Evolutionary conservation across 441 rosid species (phyloP).

Genomic region (Bocquillonia castaneifolia): DNA sequence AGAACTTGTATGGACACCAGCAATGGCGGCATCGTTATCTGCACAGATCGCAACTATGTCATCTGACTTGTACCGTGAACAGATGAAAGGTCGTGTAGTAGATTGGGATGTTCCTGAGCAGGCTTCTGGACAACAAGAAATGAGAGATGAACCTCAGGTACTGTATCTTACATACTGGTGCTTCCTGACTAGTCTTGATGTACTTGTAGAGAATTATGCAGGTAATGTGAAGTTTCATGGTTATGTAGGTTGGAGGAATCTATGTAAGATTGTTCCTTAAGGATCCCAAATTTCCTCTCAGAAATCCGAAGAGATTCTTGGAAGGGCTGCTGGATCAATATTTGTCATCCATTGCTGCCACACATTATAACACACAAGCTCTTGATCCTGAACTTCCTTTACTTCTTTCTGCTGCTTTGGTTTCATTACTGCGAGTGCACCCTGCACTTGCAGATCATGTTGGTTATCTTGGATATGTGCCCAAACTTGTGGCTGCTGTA

Average conservation of each 20-base stretch:
- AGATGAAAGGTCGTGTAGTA: slow-evolving; percentile 82
- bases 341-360: slow-evolving; percentile 88
- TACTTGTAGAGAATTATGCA: slow-evolving; percentile 11
- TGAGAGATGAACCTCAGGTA: slow-evolving; percentile 98
- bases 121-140: slow-evolving; percentile 82
- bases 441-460: slow-evolving; percentile 99
- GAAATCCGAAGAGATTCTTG: slow-evolving; percentile 96
- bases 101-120: slow-evolving; percentile 99
- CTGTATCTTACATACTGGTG: slow-evolving; percentile 14
- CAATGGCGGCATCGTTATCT: slow-evolving; percentile 98
- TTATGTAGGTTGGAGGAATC: slow-evolving; percentile 91
- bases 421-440: slow-evolving; percentile 93
- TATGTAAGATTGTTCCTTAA: slow-evolving; percentile 89
- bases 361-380: slow-evolving; percentile 77
- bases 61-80: slow-evolving; percentile 85
- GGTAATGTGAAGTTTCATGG: slow-evolving; percentile 12
- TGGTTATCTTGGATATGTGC: slow-evolving; percentile 97
- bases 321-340: slow-evolving; percentile 98
- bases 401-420: slow-evolving; percentile 98
- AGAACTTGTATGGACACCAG: slow-evolving; percentile 99
- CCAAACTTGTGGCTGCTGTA: slow-evolving; percentile 95
- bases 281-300: slow-evolving; percentile 96
- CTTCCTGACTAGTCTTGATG: slow-evolving; percentile 6
- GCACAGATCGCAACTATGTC: slow-evolving; percentile 97
- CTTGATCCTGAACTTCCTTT: slow-evolving; percentile 91